These are phyloP conservation scores for Candida nemodendra DNA, from an alignment of 805 yeast species.

Conservation along the genomic window DNA sequence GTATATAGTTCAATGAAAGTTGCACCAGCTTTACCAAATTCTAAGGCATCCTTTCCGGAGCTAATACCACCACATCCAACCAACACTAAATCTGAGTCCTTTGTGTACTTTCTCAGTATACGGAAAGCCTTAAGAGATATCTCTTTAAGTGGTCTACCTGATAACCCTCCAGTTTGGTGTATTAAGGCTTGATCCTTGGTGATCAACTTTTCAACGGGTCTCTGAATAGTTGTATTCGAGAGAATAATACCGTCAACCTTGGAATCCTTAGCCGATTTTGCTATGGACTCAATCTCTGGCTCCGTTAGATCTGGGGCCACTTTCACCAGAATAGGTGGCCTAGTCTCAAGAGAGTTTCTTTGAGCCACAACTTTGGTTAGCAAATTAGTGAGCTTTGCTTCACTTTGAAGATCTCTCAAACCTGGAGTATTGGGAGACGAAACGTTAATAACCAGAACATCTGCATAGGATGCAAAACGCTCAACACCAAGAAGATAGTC, in stretches of 20 bases:
- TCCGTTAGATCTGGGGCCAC: slow-evolving; percentile 91
- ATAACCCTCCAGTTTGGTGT: slow-evolving; percentile 78
- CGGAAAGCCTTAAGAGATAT: slow-evolving; percentile 69
- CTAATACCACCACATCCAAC: slow-evolving; percentile 95
- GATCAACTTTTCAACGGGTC: slow-evolving; percentile 59
- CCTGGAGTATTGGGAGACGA: slow-evolving; percentile 98
- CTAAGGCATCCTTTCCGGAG: slow-evolving; percentile 84
- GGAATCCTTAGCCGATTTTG: slow-evolving; percentile 71
- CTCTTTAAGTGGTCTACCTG: slow-evolving; percentile 90
- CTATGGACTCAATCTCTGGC: slow-evolving; percentile 77
- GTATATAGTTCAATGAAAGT: slow-evolving; percentile 85
- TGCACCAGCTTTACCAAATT: slow-evolving; percentile 93
- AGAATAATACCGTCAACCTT: slow-evolving; percentile 88
- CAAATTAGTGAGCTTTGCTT: slow-evolving; percentile 65
- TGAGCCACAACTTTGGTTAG: slow-evolving; percentile 67
- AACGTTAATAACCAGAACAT: slow-evolving; percentile 85
- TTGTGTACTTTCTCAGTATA: slow-evolving; percentile 70
- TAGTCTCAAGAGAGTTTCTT: slow-evolving; percentile 51
- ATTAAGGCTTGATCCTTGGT: slow-evolving; percentile 45
- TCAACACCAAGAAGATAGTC: slow-evolving; percentile 87
- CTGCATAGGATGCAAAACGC: slow-evolving; percentile 79
- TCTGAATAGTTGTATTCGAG: slow-evolving; percentile 86
- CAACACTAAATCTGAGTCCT: slow-evolving; percentile 68
- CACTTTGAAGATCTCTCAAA: slow-evolving; percentile 79
- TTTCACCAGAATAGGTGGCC: slow-evolving; percentile 84